These are phyloP conservation scores for Jimgerdemannia flammicorona DNA, from an alignment of 192 early-diverging fungal species.

Conservation along the genomic window DNA sequence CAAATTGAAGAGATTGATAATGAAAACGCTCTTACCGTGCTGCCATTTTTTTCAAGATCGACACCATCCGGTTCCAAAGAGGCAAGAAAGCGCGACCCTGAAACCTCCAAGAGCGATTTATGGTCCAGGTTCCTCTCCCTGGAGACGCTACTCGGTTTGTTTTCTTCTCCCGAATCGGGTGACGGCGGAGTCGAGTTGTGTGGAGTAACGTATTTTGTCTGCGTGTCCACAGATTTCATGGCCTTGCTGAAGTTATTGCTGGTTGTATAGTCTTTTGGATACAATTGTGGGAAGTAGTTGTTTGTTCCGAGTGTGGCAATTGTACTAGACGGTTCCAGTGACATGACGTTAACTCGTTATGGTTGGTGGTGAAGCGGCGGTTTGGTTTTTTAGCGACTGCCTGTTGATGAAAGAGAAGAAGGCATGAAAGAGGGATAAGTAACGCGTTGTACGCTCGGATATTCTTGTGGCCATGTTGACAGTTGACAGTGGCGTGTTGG, in stretches of 20 bases:
- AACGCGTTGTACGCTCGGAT: neutral
- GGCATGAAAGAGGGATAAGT: neutral
- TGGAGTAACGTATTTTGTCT: neutral
- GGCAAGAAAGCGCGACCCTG: neutral
- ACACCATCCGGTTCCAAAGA: neutral
- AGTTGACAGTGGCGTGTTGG: neutral
- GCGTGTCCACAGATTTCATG: neutral
- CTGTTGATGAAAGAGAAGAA: neutral
- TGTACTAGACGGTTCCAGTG: neutral
- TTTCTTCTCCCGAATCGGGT: neutral
- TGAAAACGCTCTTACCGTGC: neutral
- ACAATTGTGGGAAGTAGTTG: neutral
- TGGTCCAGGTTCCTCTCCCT: neutral
- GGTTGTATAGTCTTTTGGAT: neutral
- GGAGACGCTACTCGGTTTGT: neutral
- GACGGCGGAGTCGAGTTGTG: neutral
- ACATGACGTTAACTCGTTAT: neutral
- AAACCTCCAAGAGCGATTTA: neutral
- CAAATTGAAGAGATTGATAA: too few relatives aligned
- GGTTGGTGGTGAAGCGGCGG: neutral
- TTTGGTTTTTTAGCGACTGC: neutral
- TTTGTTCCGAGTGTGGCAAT: neutral
- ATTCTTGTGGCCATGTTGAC: neutral
- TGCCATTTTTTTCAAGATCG: neutral
- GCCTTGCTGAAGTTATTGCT: neutral